Evolutionary conservation across 2,329 filamentous ascomycete species (phyloP).

Genomic region (Aphanocladium album): DNA sequence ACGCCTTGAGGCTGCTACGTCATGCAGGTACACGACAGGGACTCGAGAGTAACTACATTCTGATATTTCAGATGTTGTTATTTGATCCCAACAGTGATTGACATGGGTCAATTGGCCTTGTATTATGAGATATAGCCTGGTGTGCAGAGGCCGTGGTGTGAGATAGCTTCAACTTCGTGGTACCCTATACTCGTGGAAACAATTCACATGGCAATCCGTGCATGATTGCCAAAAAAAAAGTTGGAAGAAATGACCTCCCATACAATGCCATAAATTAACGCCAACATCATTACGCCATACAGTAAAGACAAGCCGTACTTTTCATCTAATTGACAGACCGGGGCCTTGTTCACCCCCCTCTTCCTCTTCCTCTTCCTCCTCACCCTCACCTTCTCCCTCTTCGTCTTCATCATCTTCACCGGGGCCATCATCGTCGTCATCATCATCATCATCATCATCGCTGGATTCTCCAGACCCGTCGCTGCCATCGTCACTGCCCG

Average conservation of each 20-base stretch:
- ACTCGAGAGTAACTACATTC: too few species aligned
- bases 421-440: constrained; percentile 39
- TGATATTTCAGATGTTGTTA: too few species aligned
- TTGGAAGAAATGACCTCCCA: not conserved
- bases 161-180: too few species aligned
- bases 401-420: constrained; percentile 36
- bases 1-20: not conserved
- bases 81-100: too few species aligned
- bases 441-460: constrained; percentile 50
- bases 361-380: constrained; percentile 25
- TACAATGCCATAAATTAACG: not conserved
- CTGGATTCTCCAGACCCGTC: constrained; percentile 49
- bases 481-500: constrained; percentile 55
- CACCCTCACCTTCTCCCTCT: constrained; percentile 32
- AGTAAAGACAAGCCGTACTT: not conserved
- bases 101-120: too few species aligned
- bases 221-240: not conserved
- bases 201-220: not conserved
- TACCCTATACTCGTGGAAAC: not conserved
- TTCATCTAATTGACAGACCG: constrained; percentile 5
- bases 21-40: not conserved
- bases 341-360: constrained; percentile 20
- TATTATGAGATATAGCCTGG: too few species aligned
- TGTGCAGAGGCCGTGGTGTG: too few species aligned
- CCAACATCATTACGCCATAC: not conserved